Evolutionary conservation across 2,329 filamentous ascomycete species (phyloP).

Genomic region (Epichloe aotearoae): DNA sequence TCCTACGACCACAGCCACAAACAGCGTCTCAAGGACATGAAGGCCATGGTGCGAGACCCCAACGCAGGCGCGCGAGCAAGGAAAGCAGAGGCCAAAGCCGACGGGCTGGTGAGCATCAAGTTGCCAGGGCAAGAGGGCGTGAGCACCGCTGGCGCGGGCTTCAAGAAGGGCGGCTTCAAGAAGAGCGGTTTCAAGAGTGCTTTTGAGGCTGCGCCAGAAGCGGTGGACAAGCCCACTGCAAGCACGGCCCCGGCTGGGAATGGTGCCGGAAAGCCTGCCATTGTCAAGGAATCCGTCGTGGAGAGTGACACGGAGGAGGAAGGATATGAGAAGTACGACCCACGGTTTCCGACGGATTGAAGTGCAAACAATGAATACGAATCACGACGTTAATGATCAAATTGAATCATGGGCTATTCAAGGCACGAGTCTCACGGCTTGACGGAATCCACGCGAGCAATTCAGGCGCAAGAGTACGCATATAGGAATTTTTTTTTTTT

Average conservation of each 20-base stretch:
- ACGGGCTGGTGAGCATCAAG: slow-evolving; percentile 57
- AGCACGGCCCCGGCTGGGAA: background rate
- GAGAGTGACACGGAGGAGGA: slow-evolving; percentile 59
- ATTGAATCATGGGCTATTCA: background rate
- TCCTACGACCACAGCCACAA: slow-evolving; percentile 95
- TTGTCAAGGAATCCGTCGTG: slow-evolving; percentile 13
- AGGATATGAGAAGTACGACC: slow-evolving; percentile 56
- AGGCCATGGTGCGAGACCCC: slow-evolving; percentile 64
- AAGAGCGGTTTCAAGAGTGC: slow-evolving; percentile 75
- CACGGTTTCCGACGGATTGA: slow-evolving; percentile 47
- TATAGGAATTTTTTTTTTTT: no score
- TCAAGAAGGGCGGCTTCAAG: slow-evolving; percentile 62
- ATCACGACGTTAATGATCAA: background rate
- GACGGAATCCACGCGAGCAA: no score
- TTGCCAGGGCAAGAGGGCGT: slow-evolving; percentile 25
- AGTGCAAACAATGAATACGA: background rate
- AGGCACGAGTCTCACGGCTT: no score
- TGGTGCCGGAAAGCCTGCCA: slow-evolving; percentile 14
- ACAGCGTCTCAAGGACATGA: slow-evolving; percentile 80
- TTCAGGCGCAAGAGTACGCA: background rate
- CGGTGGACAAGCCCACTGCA: background rate
- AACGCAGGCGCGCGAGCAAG: slow-evolving; percentile 50
- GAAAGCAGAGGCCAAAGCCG: slow-evolving; percentile 58
- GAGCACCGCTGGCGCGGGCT: slow-evolving; percentile 28
- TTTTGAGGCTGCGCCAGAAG: slow-evolving; percentile 42